Evolutionary conservation across 2,329 filamentous ascomycete genomes (phyloP).

Genomic region (Neofusicoccum sp.): DNA sequence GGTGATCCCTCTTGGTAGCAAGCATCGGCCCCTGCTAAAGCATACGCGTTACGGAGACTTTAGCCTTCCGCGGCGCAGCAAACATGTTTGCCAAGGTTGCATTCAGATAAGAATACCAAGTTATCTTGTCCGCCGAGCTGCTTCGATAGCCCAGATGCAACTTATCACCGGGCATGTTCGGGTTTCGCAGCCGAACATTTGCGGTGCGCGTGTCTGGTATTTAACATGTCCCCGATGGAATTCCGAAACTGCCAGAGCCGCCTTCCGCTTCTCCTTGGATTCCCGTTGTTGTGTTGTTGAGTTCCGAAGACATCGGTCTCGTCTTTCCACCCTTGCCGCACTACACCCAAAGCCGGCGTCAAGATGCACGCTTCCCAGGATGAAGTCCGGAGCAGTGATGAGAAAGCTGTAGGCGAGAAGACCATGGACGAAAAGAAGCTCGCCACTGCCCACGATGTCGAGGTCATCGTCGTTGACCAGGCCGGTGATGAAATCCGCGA

Average conservation of each 20-base stretch:
- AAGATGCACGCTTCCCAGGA: not conserved
- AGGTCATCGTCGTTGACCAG: not conserved
- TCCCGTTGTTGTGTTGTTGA: not conserved
- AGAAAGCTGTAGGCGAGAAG: slow-evolving; percentile 9
- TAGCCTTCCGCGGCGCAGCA: not conserved
- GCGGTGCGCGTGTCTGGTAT: not conserved
- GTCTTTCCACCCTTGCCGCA: not conserved
- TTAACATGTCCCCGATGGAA: not conserved
- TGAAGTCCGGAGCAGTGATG: not conserved
- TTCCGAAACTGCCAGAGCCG: not conserved
- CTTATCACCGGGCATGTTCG: not conserved
- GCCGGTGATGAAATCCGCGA: slow-evolving; percentile 12
- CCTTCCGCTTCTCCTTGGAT: not conserved
- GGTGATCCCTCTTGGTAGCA: not conserved
- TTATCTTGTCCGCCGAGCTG: not conserved
- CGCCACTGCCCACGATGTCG: not conserved
- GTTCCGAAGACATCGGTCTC: not conserved
- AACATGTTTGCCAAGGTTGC: not conserved
- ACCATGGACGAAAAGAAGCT: slow-evolving; percentile 4
- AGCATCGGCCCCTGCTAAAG: not conserved
- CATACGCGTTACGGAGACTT: not conserved
- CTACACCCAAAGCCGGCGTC: not conserved
- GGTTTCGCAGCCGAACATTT: not conserved
- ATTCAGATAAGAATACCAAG: slow-evolving; percentile 1
- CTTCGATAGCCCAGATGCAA: not conserved